Evolutionary conservation across 2,329 filamentous ascomycete species (phyloP).

Genomic region (Paecilomyces formosus): DNA sequence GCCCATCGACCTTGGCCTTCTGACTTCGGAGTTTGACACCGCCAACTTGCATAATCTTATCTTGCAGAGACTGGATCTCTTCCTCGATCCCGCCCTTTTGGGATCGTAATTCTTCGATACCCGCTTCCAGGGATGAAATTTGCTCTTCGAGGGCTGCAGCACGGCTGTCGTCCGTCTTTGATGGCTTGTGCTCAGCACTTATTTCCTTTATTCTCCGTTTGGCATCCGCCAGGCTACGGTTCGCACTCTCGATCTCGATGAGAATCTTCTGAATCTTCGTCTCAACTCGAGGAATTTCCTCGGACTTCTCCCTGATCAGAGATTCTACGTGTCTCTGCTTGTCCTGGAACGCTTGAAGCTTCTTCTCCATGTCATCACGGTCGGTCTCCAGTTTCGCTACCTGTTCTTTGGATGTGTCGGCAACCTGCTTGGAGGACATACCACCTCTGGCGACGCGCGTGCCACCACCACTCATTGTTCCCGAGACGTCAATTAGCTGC

Average conservation of each 20-base stretch:
- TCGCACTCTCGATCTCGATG: slow-evolving; percentile 80
- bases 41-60: slow-evolving; percentile 97
- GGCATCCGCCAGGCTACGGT: slow-evolving; percentile 75
- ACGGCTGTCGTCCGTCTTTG: slow-evolving; percentile 70
- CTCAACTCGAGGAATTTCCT: slow-evolving; percentile 75
- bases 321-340: slow-evolving; percentile 73
- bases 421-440: slow-evolving; percentile 94
- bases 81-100: slow-evolving; percentile 87
- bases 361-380: slow-evolving; percentile 73
- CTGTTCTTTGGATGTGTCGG: slow-evolving; percentile 79
- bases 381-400: slow-evolving; percentile 81
- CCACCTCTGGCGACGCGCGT: slow-evolving; percentile 81
- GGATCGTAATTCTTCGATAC: slow-evolving; percentile 69
- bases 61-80: slow-evolving; percentile 86
- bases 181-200: slow-evolving; percentile 69
- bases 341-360: slow-evolving; percentile 77
- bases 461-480: slow-evolving; percentile 97
- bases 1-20: slow-evolving; percentile 79
- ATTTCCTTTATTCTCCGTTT: slow-evolving; percentile 82
- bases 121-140: slow-evolving; percentile 65
- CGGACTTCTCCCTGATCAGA: slow-evolving; percentile 62
- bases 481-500: slow-evolving; percentile 93
- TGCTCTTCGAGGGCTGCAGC: slow-evolving; percentile 68
- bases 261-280: slow-evolving; percentile 86
- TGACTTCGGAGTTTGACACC: slow-evolving; percentile 87